A percentile compares a stretch with the other conserved stretches of the same genome.
Conservation (phyloP, 148 eudicot species). For the Rhododendron ferrugineum region DNA sequence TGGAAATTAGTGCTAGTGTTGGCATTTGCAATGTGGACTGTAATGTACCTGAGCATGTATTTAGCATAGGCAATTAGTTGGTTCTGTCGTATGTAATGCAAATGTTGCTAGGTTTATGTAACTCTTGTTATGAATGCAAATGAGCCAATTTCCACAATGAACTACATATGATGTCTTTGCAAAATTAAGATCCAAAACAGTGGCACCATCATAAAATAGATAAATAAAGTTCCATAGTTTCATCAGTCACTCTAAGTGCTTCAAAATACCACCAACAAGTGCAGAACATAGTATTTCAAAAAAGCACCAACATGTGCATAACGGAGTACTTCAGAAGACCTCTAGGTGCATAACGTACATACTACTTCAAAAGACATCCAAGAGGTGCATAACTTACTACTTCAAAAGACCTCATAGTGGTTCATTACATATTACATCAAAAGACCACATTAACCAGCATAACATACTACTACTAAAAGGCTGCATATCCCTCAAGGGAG, state of each 20-base stretch:
- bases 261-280: background rate
- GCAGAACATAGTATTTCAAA: too few species aligned
- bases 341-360: too few species aligned
- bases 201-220: background rate
- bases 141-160: too few species aligned
- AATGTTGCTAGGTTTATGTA: background rate
- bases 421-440: background rate
- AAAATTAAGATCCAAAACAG: too few species aligned
- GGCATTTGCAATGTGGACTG: background rate
- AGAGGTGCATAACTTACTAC: background rate
- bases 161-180: background rate
- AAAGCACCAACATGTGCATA: background rate
- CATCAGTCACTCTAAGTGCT: background rate
- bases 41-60: background rate
- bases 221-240: background rate
- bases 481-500: background rate
- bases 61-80: background rate
- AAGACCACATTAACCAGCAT: background rate
- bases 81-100: background rate
- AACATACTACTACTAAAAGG: background rate
- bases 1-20: background rate
- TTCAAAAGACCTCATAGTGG: background rate
- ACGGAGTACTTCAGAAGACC: background rate
- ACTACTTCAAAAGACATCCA: too few species aligned
- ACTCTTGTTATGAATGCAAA: background rate